phyloP scores from a whole-genome alignment of 169 alveolate species.

The Eimeria brunetti region DNA sequence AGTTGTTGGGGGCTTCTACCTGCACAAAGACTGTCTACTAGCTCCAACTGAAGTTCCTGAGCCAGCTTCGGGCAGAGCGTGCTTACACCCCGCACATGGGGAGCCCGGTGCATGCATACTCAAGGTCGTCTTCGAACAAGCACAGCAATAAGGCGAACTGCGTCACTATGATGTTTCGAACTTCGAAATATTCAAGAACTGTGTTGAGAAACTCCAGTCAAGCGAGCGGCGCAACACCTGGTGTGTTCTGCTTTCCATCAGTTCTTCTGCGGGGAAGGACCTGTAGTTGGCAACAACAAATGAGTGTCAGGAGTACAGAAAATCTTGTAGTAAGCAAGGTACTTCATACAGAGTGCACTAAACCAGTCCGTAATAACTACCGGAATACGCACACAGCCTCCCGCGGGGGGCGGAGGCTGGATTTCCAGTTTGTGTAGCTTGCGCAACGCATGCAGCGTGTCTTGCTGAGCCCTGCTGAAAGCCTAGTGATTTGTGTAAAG shows the following conservation, averaged over 20 bases:
- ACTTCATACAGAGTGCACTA: not conserved
- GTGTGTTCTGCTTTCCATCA: not conserved
- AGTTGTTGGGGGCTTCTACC: too few relatives aligned
- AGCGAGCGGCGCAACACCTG: slow-evolving; percentile 13
- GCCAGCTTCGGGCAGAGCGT: too few relatives aligned
- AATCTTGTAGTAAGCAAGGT: not conserved
- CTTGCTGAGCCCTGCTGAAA: slow-evolving; percentile 61
- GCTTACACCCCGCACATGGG: not conserved
- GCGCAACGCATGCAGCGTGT: slow-evolving; percentile 72
- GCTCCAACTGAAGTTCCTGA: too few relatives aligned
- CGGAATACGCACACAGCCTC: slow-evolving; percentile 37
- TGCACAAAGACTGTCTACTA: too few relatives aligned
- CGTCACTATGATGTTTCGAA: not conserved
- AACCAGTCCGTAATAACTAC: not conserved
- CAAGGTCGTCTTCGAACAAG: not conserved
- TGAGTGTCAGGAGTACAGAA: slow-evolving; percentile 9
- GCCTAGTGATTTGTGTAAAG: slow-evolving; percentile 4
- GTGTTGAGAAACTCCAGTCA: not conserved
- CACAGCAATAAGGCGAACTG: not conserved
- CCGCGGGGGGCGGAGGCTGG: slow-evolving; percentile 60
- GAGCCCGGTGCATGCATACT: not conserved
- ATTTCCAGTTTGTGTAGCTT: slow-evolving; percentile 37
- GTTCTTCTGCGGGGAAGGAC: slow-evolving; percentile 1
- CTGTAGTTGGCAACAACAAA: not conserved
- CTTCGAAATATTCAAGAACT: not conserved